These are phyloP conservation scores for Hypoxylon cercidicola DNA, from an alignment of 495 filamentous ascomycete species.

Conservation along the genomic window DNA sequence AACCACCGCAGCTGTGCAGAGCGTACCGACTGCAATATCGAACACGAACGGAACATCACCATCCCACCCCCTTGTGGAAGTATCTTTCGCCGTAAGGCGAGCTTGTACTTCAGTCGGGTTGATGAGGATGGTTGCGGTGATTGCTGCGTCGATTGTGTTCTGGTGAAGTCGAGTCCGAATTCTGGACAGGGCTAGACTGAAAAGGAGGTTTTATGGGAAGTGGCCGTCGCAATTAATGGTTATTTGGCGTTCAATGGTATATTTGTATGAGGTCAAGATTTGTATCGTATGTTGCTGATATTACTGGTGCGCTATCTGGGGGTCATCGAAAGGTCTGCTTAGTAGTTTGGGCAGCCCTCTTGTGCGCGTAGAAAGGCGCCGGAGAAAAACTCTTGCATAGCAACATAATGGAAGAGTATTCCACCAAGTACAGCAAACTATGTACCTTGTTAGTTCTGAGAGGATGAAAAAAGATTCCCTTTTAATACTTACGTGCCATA, in stretches of 20 bases:
- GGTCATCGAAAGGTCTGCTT: constrained; percentile 12
- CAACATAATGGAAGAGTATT: constrained; percentile 95
- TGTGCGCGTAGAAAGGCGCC: constrained; percentile 80
- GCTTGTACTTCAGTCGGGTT: not conserved
- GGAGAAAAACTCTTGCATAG: constrained; percentile 95
- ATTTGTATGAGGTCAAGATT: not conserved
- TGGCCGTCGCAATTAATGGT: not conserved
- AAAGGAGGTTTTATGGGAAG: not conserved
- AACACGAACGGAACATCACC: constrained; percentile 20
- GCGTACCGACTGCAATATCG: not conserved
- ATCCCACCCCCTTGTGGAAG: constrained; percentile 18
- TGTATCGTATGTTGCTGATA: constrained; percentile 18
- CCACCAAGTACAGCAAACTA: constrained; percentile 83
- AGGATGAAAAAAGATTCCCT: not conserved
- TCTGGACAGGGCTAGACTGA: not conserved
- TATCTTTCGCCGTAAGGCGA: constrained; percentile 31
- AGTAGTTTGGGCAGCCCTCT: constrained; percentile 60
- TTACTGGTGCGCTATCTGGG: not conserved
- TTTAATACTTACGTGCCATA: constrained; percentile 79
- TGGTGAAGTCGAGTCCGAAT: constrained; percentile 15
- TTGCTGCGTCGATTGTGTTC: constrained; percentile 16
- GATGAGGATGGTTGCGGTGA: constrained; percentile 16
- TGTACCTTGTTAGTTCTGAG: constrained; percentile 22
- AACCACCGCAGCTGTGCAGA: not conserved
- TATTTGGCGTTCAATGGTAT: constrained; percentile 2